Conservation (phyloP, 2,329 filamentous ascomycete genomes). For the Bipolaris victoriae region DNA sequence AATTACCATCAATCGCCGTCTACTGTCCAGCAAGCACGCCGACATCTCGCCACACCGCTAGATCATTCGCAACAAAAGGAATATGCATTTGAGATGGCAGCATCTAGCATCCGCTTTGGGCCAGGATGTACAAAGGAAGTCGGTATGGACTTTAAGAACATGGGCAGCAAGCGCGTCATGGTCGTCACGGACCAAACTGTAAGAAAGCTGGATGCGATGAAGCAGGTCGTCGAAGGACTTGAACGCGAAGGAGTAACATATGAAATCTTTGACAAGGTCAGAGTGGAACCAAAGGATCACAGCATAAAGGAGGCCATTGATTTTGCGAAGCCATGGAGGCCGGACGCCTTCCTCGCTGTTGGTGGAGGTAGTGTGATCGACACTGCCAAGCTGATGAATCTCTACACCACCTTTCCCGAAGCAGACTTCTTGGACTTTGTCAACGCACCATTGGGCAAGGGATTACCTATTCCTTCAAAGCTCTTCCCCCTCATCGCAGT, state of each 20-base stretch:
- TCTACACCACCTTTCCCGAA: slow-evolving; percentile 89
- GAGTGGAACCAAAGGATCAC: slow-evolving; percentile 92
- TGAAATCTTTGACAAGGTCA: slow-evolving; percentile 78
- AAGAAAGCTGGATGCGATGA: slow-evolving; percentile 83
- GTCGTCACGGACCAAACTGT: slow-evolving; percentile 91
- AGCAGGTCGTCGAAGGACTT: slow-evolving; percentile 82
- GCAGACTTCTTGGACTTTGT: slow-evolving; percentile 97
- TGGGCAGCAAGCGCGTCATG: slow-evolving; percentile 84
- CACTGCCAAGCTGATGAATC: slow-evolving; percentile 97
- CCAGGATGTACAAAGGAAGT: slow-evolving; percentile 93
- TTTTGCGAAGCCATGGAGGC: slow-evolving; percentile 78
- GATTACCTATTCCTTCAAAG: slow-evolving; percentile 72
- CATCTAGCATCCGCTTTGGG: slow-evolving; percentile 91
- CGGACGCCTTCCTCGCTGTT: slow-evolving; percentile 92
- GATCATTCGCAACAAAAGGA: slow-evolving; percentile 79
- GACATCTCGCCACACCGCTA: slow-evolving; percentile 76
- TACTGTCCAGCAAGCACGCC: slow-evolving; percentile 59
- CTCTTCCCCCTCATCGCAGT: slow-evolving; percentile 81
- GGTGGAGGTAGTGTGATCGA: slow-evolving; percentile 95
- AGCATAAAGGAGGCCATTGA: slow-evolving; percentile 89
- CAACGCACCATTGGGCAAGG: slow-evolving; percentile 90
- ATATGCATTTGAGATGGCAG: slow-evolving; percentile 99
- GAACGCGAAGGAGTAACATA: slow-evolving; percentile 79
- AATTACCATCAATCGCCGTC: slow-evolving; percentile 64
- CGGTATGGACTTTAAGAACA: slow-evolving; percentile 95